Conservation (phyloP, 1,139 yeast genomes). For the Yamadazyma friedrichii region DNA sequence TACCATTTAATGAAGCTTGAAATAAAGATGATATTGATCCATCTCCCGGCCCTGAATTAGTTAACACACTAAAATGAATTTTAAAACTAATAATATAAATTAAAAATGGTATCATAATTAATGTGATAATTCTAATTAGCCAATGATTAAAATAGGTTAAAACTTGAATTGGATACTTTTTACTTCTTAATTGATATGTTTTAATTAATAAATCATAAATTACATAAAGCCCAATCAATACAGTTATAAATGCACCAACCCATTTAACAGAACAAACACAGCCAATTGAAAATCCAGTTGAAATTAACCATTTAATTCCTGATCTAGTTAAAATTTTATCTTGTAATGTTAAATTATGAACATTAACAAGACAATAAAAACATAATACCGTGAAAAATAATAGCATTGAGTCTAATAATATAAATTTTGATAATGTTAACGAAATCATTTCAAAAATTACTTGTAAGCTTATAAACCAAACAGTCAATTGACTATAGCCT, state of each 20-base stretch:
- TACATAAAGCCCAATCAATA: constrained; percentile 82
- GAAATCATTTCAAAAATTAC: constrained; percentile 84
- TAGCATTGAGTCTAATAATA: constrained; percentile 93
- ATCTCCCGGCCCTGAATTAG: constrained; percentile 78
- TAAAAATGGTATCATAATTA: constrained; percentile 72
- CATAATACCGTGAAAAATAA: constrained; percentile 69
- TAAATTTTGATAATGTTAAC: constrained; percentile 87
- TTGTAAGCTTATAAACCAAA: constrained; percentile 88
- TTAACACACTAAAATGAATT: constrained; percentile 72
- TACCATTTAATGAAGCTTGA: constrained; percentile 63
- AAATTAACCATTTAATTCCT: constrained; percentile 57
- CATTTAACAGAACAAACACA: constrained; percentile 93
- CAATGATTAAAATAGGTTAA: constrained; percentile 61
- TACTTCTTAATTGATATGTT: constrained; percentile 45
- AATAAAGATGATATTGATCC: constrained; percentile 69
- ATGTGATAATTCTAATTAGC: constrained; percentile 60
- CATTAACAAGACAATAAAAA: constrained; percentile 53
- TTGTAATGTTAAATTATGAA: constrained; percentile 46
- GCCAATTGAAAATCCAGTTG: constrained; percentile 83
- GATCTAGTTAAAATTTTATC: constrained; percentile 36
- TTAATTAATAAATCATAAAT: constrained; percentile 70
- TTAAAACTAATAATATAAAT: constrained; percentile 74
- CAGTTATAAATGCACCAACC: constrained; percentile 91
- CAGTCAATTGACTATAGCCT: constrained; percentile 75
- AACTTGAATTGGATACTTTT: constrained; percentile 29